A percentile compares a stretch with the other conserved stretches of the same genome.
These are phyloP conservation scores for Diplodia corticola DNA, from an alignment of 2,329 filamentous ascomycete genomes.

Conservation along the genomic window DNA sequence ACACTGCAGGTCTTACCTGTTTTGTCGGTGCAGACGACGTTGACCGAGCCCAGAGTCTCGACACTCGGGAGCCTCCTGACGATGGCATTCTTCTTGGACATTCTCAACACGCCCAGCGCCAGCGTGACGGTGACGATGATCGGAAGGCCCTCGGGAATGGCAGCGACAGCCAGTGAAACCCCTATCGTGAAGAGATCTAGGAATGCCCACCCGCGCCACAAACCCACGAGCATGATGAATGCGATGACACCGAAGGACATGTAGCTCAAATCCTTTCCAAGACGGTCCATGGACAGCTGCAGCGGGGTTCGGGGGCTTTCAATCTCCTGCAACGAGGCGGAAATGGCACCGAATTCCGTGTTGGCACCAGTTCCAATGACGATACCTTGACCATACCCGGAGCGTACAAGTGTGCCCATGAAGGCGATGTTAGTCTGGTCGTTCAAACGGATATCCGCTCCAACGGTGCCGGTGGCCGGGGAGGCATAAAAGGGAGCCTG, in stretches of 20 bases:
- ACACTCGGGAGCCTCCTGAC: slow-evolving; percentile 95
- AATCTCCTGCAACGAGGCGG: slow-evolving; percentile 88
- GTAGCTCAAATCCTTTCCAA: slow-evolving; percentile 94
- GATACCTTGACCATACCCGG: slow-evolving; percentile 90
- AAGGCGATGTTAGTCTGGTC: slow-evolving; percentile 91
- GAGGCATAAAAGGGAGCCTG: slow-evolving; percentile 60
- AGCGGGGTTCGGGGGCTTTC: slow-evolving; percentile 93
- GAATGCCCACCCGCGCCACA: slow-evolving; percentile 83
- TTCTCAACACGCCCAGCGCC: slow-evolving; percentile 89
- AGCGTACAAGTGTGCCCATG: slow-evolving; percentile 95
- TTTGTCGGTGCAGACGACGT: slow-evolving; percentile 99
- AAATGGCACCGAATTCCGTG: slow-evolving; percentile 96
- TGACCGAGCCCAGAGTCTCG: slow-evolving; percentile 96
- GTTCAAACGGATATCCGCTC: slow-evolving; percentile 67
- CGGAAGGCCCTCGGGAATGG: slow-evolving; percentile 91
- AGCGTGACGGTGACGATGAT: slow-evolving; percentile 98
- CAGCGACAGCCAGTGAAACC: slow-evolving; percentile 92
- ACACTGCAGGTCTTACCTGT: slow-evolving; percentile 58
- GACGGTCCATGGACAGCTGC: slow-evolving; percentile 94
- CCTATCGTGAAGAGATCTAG: slow-evolving; percentile 98
- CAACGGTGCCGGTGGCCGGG: slow-evolving; percentile 59
- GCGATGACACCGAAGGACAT: slow-evolving; percentile 94
- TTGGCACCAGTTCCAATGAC: slow-evolving; percentile 94
- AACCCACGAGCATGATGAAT: slow-evolving; percentile 86
- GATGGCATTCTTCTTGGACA: slow-evolving; percentile 94